Conservation (phyloP, 2,329 filamentous ascomycete species). For the Karstenula rhodostoma region DNA sequence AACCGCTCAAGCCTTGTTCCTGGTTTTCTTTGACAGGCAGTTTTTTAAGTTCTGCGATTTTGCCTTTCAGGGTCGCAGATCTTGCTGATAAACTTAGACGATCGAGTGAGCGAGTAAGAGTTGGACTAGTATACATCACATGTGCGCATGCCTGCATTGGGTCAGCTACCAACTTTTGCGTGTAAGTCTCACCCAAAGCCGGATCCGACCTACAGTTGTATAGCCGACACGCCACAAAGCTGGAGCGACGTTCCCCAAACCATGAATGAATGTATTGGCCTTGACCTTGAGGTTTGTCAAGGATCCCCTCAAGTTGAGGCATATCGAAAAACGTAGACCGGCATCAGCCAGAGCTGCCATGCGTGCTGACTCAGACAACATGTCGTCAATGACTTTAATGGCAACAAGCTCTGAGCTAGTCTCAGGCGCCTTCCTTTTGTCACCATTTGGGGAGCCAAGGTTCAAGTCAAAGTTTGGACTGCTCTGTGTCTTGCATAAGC, state of each 20-base stretch:
- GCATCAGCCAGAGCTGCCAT: slow-evolving; percentile 42
- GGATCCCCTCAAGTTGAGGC: slow-evolving; percentile 31
- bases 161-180: slow-evolving; percentile 16
- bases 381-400: background rate
- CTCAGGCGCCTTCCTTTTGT: background rate
- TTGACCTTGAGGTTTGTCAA: slow-evolving; percentile 37
- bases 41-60: slow-evolving; percentile 19
- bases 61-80: slow-evolving; percentile 28
- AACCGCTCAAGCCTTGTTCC: background rate
- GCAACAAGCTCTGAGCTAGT: background rate
- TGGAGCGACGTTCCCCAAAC: slow-evolving; percentile 51
- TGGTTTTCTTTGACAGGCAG: background rate
- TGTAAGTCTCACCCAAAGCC: slow-evolving; percentile 1
- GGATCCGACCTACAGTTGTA: slow-evolving; percentile 32
- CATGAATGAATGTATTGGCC: slow-evolving; percentile 41
- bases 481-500: background rate
- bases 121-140: slow-evolving; percentile 49
- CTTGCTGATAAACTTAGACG: slow-evolving; percentile 15
- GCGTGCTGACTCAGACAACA: slow-evolving; percentile 11
- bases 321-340: slow-evolving; percentile 48
- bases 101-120: slow-evolving; percentile 46
- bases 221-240: slow-evolving; percentile 51
- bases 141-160: slow-evolving; percentile 37
- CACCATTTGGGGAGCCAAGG: background rate
- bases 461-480: background rate